phyloP scores from a whole-genome alignment of 257 asterid genomes.

The Penstemon newberryi region DNA sequence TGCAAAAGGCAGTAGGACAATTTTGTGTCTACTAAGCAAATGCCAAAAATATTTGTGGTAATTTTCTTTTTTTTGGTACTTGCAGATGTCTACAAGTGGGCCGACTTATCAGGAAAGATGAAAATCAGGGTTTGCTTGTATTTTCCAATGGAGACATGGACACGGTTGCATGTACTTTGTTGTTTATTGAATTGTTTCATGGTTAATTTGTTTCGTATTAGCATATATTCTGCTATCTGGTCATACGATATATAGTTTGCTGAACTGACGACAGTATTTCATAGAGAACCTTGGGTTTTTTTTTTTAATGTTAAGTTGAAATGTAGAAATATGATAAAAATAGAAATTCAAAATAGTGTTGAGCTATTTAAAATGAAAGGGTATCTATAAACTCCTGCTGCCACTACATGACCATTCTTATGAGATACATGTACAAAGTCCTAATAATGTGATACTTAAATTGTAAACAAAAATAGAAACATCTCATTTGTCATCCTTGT shows the following conservation, averaged over 20 bases:
- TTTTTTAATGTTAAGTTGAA: slow-evolving; percentile 4
- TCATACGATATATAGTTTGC: background rate
- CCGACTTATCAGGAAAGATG: slow-evolving; percentile 76
- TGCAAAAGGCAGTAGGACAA: slow-evolving; percentile 15
- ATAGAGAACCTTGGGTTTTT: slow-evolving; percentile 5
- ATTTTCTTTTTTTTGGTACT: slow-evolving; percentile 25
- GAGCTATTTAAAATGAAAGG: slow-evolving; percentile 9
- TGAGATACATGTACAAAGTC: background rate
- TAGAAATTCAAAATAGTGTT: slow-evolving; percentile 5
- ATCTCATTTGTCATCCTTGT: slow-evolving; percentile 24
- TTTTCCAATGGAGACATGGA: slow-evolving; percentile 91
- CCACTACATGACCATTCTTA: slow-evolving; percentile 3
- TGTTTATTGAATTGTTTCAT: slow-evolving; percentile 12
- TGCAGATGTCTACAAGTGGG: slow-evolving; percentile 93
- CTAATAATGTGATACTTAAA: slow-evolving; percentile 5
- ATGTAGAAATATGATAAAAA: slow-evolving; percentile 15
- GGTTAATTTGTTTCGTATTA: slow-evolving; percentile 13
- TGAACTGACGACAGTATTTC: background rate
- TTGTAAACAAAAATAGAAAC: background rate
- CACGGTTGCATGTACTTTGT: slow-evolving; percentile 62
- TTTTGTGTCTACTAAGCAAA: slow-evolving; percentile 8
- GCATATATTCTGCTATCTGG: slow-evolving; percentile 13
- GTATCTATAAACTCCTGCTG: slow-evolving; percentile 1
- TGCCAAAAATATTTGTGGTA: background rate
- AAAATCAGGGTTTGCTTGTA: slow-evolving; percentile 80